phyloP scores from a whole-genome alignment of 2,329 filamentous ascomycete genomes.

The Phialophora macrospora region DNA sequence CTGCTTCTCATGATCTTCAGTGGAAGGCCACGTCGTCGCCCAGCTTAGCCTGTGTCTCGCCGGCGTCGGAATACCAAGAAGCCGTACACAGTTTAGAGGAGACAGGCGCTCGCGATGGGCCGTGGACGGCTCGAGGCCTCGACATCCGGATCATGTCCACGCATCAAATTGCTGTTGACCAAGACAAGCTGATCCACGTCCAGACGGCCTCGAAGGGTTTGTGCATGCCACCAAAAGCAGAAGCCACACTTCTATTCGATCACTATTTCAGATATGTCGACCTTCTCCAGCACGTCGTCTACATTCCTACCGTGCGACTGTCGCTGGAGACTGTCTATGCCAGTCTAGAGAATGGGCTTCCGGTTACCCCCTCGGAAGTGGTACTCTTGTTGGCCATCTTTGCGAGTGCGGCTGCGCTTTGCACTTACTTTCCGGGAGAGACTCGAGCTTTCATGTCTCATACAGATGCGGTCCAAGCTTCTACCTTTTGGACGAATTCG shows the following conservation, averaged over 20 bases:
- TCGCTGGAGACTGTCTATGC: conserved; percentile 44
- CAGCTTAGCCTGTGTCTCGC: conserved; percentile 21
- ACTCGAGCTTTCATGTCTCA: background rate
- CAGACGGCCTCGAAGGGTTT: conserved; percentile 9
- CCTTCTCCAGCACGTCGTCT: conserved; percentile 47
- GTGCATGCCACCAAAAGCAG: conserved; percentile 42
- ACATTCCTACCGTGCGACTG: conserved; percentile 39
- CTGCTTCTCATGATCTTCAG: background rate
- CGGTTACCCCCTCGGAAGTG: conserved; percentile 41
- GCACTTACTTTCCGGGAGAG: conserved; percentile 32
- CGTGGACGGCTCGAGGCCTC: conserved; percentile 15
- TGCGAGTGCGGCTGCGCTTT: conserved; percentile 40
- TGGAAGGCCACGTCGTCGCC: background rate
- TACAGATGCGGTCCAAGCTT: conserved; percentile 15
- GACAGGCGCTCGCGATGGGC: conserved; percentile 12
- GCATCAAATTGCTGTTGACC: conserved; percentile 21
- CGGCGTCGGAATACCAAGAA: conserved; percentile 31
- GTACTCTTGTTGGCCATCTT: conserved; percentile 46
- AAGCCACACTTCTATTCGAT: conserved; percentile 42
- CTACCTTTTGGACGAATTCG: conserved; percentile 28
- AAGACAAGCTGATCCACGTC: conserved; percentile 3
- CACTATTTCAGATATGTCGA: conserved; percentile 46
- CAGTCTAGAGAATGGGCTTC: conserved; percentile 32
- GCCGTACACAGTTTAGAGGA: conserved; percentile 28
- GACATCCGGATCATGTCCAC: conserved; percentile 19